Conservation (phyloP, 1,139 yeast genomes). For the Pneumocystis jirovecii region DNA sequence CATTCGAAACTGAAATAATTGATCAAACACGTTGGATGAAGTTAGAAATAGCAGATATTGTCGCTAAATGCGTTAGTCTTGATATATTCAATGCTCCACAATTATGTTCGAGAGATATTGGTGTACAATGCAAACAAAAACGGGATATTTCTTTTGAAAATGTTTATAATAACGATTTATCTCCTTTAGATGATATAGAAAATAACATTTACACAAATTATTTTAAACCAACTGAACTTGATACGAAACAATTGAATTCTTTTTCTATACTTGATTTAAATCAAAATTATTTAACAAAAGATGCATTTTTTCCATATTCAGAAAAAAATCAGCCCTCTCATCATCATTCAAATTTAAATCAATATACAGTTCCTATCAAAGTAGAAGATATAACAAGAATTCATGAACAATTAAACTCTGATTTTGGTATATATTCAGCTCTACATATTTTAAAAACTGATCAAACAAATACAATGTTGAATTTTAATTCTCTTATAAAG, state of each 20-base stretch:
- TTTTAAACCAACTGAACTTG: not conserved
- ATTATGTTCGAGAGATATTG: not conserved
- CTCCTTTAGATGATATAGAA: not conserved
- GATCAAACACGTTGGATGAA: conserved; percentile 24
- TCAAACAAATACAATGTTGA: not conserved
- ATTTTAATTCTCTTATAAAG: not conserved
- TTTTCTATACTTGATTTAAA: not conserved
- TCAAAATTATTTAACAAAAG: not conserved
- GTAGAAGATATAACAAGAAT: not conserved
- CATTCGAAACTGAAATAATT: conserved; percentile 31
- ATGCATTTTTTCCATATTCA: not conserved
- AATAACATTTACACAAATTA: not conserved
- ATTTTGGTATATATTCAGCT: not conserved
- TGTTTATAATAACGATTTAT: not conserved
- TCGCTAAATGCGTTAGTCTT: conserved; percentile 24
- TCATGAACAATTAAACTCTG: not conserved
- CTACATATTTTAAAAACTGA: not conserved
- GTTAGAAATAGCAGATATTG: conserved; percentile 23
- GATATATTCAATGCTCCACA: conserved; percentile 14
- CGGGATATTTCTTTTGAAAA: not conserved
- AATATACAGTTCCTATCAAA: not conserved
- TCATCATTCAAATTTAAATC: not conserved
- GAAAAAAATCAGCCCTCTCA: not conserved
- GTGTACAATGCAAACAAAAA: not conserved
- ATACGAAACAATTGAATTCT: not conserved